These are phyloP conservation scores for Fusarium graminum DNA, from an alignment of 2,329 filamentous ascomycete genomes.

Conservation along the genomic window DNA sequence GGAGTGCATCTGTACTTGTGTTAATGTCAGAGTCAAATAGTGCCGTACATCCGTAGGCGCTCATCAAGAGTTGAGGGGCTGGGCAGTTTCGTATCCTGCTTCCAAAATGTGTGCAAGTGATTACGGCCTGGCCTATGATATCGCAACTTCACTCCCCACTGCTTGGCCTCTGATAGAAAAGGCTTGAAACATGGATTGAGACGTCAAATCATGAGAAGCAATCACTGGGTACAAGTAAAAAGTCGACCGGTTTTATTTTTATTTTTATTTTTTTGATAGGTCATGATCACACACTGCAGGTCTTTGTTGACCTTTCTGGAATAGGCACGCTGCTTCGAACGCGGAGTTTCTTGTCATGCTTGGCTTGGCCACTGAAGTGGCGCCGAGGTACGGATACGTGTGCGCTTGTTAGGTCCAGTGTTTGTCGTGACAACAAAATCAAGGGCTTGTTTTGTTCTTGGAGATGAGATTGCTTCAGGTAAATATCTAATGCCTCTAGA, in stretches of 20 bases:
- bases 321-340: slow-evolving; percentile 32
- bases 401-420: not conserved
- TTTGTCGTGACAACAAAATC: slow-evolving; percentile 15
- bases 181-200: slow-evolving; percentile 7
- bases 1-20: not conserved
- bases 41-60: slow-evolving; percentile 16
- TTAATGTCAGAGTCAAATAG: not conserved
- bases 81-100: slow-evolving; percentile 17
- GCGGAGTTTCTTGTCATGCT: slow-evolving; percentile 24
- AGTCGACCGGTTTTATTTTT: too few species aligned
- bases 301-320: slow-evolving; percentile 30
- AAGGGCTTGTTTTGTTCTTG: slow-evolving; percentile 5
- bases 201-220: not conserved
- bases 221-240: not conserved
- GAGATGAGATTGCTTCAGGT: slow-evolving; percentile 28
- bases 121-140: slow-evolving; percentile 35
- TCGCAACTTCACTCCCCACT: not conserved
- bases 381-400: not conserved
- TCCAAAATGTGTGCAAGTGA: slow-evolving; percentile 7
- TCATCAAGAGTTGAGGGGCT: not conserved
- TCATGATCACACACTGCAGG: not conserved
- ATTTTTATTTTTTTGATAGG: not conserved
- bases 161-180: not conserved
- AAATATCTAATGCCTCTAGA: slow-evolving; percentile 6
- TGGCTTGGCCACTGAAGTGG: slow-evolving; percentile 16